Evolutionary conservation across 345 rosid species (phyloP), one percentile per base, ranked within the genome.

Genomic region (Pelargonium nanum): DNA sequence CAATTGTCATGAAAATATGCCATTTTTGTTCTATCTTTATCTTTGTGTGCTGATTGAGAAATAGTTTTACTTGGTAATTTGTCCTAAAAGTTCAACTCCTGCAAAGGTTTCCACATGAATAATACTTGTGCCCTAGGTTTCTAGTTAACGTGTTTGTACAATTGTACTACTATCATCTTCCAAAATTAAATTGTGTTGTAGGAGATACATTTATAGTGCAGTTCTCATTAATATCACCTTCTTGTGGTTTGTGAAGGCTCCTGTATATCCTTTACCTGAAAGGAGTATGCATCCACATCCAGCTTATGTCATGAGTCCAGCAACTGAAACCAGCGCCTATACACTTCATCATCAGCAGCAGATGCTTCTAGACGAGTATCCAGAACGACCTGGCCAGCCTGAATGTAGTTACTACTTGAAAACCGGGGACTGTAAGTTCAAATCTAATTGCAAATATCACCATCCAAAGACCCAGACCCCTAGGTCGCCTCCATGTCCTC

Each of bases 311-410:
- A 67, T 75, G 64, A 73, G 64, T 69, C 71, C 71, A 15, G 59
- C 75, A 25, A 62, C 76, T 44, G 89, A 77, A 59, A 63, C 71
- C 64, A 75, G 63, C 59, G 58, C 73, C 10, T 82, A 82, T 68
- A 32, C 76, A 19, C 78, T 71, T 56, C 81, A 73, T 55, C 80
- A 81, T 71, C 83, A 76, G 69, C 75, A 70, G 28, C 86, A 68
- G 60, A 74, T 72, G 68, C 53, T 70, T 58, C 72, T 74, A 34
- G 97, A 84, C 63, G 96, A 89, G 63, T 93, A 78, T 69, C 97
- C 99, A 1, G 92, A 85, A 69, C 88, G 96, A 64, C 97, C 96
- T 23, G 96, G 90, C 70, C 88, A 80, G 67, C 92, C 94, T n/a
- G 96, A 84, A 34, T 93, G 97, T 81, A 75, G 66, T 68, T 89